These are phyloP conservation scores for Cryphonectria carpinicola DNA, from an alignment of 2,329 filamentous ascomycete genomes.

Conservation along the genomic window DNA sequence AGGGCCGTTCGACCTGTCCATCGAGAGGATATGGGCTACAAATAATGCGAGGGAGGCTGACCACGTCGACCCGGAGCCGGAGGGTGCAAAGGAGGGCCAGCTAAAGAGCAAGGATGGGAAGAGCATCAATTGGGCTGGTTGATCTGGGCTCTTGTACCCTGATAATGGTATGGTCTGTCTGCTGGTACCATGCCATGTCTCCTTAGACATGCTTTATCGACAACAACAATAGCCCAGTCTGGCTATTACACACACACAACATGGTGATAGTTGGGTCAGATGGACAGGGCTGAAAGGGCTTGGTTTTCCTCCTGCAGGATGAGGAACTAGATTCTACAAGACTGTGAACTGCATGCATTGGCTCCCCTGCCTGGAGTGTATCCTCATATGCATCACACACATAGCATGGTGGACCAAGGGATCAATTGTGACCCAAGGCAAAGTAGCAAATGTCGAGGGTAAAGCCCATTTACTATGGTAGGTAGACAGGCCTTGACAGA, in stretches of 20 bases:
- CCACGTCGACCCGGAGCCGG: conserved; percentile 30
- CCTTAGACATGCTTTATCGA: background rate
- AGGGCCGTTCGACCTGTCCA: conserved; percentile 84
- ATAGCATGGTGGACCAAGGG: background rate
- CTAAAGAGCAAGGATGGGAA: conserved; percentile 48
- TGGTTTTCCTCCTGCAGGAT: background rate
- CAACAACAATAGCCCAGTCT: background rate
- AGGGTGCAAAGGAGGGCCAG: conserved; percentile 38
- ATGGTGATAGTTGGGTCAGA: background rate
- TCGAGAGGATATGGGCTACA: conserved; percentile 89
- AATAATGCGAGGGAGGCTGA: conserved; percentile 59
- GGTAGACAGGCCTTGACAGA: background rate
- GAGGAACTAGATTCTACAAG: background rate
- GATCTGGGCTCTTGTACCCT: background rate
- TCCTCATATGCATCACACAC: background rate
- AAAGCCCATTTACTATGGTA: background rate
- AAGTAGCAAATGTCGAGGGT: background rate
- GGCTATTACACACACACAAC: background rate
- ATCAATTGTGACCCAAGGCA: background rate
- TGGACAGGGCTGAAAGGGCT: background rate
- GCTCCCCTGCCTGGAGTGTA: background rate
- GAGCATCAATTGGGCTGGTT: conserved; percentile 46
- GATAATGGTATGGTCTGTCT: background rate
- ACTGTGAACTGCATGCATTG: background rate
- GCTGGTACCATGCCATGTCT: background rate